Base-by-base conservation (phyloP, 2,329 filamentous ascomycete species). In the Periconia sp. region DNA sequence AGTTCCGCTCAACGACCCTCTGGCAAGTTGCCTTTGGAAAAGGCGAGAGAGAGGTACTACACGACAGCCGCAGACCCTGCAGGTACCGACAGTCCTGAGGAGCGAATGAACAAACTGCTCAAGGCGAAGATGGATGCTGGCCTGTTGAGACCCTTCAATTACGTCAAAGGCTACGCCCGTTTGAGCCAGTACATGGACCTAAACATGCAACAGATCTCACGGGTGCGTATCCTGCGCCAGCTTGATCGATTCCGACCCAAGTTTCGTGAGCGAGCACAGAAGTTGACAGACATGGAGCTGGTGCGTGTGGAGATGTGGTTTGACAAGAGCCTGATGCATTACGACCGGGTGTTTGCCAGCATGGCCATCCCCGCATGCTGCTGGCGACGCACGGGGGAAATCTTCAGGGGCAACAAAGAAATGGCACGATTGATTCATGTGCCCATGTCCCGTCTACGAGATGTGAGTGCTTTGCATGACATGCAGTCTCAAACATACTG, bases 281-380 rank as follows among this genome's bases (percentile, higher is more conserved):
- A 83, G 33, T 79, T 97, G 69, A 97, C 91, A 1, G 94, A 99
- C 74, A 90, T 97, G 72, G 91, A 99, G 74, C 84, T 99, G 23
- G 88, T 97, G 27, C 86, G 92, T 54, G 93, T 97, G 11, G 94
- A 99, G 76, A 97, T 97, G 91, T 97, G 94, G 93, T 97, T 99
- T 69, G 94, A 99, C 74, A 86, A 89, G 66, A 94, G 90, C 59
- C 77, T 99, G 63, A 94, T 97, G 89, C 94, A 97, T 71, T 97
- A 97, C 66, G 94, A 99, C 69, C 91, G 94, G 31, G 92, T 99
- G 1, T 99, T 99, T 77, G 94, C 94, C 1, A 96, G 92, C 72
- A 99, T 99, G 94, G 94, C 94, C 1, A 93, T 99, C 57, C 94
- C 94, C 0, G 94, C 94, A 14, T 99, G 94, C 75, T 96, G 93